phyloP scores from a whole-genome alignment of 1,284 basidiomycete genomes.

The Sporisorium graminicola region DNA sequence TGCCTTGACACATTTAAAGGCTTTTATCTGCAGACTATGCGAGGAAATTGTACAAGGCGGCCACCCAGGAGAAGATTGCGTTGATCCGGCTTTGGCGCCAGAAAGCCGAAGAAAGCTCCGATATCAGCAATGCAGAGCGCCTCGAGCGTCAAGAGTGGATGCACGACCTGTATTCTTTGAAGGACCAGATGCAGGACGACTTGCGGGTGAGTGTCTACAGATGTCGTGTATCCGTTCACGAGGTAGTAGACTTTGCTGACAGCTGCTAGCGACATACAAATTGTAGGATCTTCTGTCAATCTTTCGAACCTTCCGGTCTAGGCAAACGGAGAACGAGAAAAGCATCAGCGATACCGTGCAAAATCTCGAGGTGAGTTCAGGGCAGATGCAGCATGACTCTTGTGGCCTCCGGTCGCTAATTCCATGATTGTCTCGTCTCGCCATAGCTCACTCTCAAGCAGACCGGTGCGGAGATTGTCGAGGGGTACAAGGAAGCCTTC shows the following conservation, averaged over 20 bases:
- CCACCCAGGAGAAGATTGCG: slow-evolving; percentile 20
- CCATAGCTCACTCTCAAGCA: slow-evolving; percentile 14
- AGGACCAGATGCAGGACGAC: slow-evolving; percentile 2
- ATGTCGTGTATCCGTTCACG: no score
- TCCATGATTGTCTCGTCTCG: no score
- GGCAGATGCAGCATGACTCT: not conserved
- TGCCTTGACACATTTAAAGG: not conserved
- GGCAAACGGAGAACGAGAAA: slow-evolving; percentile 1
- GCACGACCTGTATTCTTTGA: not conserved
- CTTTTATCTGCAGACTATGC: slow-evolving; percentile 18
- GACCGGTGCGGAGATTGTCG: not conserved
- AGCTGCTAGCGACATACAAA: not conserved
- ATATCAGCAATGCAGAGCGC: slow-evolving; percentile 6
- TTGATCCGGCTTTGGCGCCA: slow-evolving; percentile 15
- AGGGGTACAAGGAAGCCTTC: not conserved
- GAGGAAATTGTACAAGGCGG: slow-evolving; percentile 25
- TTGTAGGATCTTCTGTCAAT: slow-evolving; percentile 2
- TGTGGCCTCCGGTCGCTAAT: not conserved
- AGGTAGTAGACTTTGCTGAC: not conserved
- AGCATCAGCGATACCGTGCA: not conserved
- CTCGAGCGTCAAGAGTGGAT: slow-evolving; percentile 21
- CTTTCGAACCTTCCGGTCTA: not conserved
- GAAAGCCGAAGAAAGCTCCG: not conserved
- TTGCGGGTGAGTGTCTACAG: slow-evolving; percentile 6
- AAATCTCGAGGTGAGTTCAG: slow-evolving; percentile 9